Percentiles rank a stretch among this genome's conserved stretches.
These are phyloP conservation scores for Plasmodium vivax DNA, from an alignment of 169 alveolate species.

Conservation along the genomic window DNA sequence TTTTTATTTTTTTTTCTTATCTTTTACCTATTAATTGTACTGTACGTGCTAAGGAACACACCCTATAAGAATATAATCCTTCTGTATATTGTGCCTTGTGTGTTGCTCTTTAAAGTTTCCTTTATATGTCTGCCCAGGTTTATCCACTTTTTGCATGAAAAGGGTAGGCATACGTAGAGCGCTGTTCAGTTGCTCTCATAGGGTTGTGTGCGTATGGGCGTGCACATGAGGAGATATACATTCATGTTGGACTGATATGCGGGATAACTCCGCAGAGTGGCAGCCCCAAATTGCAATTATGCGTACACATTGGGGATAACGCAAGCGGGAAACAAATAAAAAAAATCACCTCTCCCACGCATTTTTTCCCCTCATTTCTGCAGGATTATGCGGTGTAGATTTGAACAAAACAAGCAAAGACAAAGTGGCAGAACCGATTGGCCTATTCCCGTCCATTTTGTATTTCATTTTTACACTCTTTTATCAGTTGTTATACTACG, in stretches of 20 bases:
- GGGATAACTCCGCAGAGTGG: not conserved
- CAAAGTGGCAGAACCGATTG: conserved; percentile 91
- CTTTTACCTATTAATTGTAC: conserved; percentile 52
- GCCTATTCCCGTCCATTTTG: conserved; percentile 90
- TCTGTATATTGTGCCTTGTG: conserved; percentile 35
- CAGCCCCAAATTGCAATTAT: not conserved
- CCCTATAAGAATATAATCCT: conserved; percentile 49
- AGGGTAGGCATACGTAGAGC: conserved; percentile 20
- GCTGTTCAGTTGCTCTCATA: not conserved
- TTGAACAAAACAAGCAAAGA: conserved; percentile 71
- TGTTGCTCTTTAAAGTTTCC: conserved; percentile 56
- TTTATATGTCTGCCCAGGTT: conserved; percentile 56
- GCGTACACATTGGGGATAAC: not conserved
- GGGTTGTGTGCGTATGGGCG: not conserved
- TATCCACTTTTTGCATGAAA: conserved; percentile 52
- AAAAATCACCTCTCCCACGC: not conserved
- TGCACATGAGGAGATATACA: not conserved
- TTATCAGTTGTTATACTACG: conserved; percentile 82
- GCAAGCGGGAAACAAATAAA: not conserved
- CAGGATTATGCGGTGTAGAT: conserved; percentile 76
- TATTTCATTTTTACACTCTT: conserved; percentile 85
- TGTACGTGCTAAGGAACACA: conserved; percentile 33
- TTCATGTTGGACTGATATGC: not conserved
- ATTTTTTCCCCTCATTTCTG: not conserved
- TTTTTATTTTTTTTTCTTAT: conserved; percentile 24